phyloP scores from a whole-genome alignment of 2,329 filamentous ascomycete species.

The Paradendryphiella salina region DNA sequence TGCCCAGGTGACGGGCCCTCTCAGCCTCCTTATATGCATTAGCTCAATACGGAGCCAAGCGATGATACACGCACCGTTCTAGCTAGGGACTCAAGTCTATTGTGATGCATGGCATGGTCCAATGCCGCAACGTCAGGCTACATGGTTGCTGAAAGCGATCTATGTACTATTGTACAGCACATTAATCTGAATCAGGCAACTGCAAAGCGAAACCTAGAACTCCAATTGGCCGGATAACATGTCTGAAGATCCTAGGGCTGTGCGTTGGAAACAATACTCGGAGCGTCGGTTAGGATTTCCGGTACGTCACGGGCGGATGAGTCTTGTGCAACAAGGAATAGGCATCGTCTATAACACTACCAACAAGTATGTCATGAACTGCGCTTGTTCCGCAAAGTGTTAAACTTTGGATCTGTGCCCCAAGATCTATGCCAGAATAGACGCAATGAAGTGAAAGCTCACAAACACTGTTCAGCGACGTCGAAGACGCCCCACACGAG shows the following conservation, averaged over 20 bases:
- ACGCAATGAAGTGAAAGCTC: not conserved
- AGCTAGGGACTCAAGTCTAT: not conserved
- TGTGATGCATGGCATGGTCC: not conserved
- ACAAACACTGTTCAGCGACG: not conserved
- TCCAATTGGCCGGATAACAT: slow-evolving; percentile 20
- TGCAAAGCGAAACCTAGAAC: not conserved
- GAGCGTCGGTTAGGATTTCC: slow-evolving; percentile 1
- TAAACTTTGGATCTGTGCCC: not conserved
- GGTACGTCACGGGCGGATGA: slow-evolving; percentile 6
- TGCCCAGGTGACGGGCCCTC: slow-evolving; percentile 1
- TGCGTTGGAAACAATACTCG: slow-evolving; percentile 12
- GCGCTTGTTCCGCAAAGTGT: not conserved
- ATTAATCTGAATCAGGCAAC: slow-evolving; percentile 22
- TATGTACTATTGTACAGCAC: slow-evolving; percentile 7
- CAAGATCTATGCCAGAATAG: not conserved
- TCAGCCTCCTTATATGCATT: slow-evolving; percentile 13
- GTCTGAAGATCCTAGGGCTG: slow-evolving; percentile 15
- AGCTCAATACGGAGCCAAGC: not conserved
- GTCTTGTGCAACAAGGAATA: not conserved
- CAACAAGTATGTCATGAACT: not conserved
- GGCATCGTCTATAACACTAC: not conserved
- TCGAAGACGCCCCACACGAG: slow-evolving; percentile 1
- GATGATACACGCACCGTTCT: not conserved
- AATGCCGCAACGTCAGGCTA: not conserved
- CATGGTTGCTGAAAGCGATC: slow-evolving; percentile 1